Conservation (phyloP, 805 yeast genomes). For the Diddensiella transvaalensis region DNA sequence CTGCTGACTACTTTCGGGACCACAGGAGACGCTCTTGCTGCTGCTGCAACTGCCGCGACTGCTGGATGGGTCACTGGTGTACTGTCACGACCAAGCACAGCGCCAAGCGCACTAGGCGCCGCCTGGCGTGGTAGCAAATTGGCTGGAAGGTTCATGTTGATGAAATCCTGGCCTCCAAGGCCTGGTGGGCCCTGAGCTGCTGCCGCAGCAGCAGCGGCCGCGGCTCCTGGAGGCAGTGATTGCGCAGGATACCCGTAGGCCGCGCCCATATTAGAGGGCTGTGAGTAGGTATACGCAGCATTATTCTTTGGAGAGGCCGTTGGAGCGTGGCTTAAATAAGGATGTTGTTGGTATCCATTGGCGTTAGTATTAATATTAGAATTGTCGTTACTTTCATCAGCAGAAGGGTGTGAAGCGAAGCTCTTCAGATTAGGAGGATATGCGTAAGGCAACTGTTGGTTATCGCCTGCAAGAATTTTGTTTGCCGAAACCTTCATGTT, state of each 20-base stretch:
- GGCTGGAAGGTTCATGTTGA: constrained; percentile 9
- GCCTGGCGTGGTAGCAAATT: constrained; percentile 5
- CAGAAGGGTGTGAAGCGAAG: not conserved
- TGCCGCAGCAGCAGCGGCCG: not conserved
- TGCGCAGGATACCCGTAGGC: constrained; percentile 3
- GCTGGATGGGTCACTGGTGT: not conserved
- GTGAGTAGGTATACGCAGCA: not conserved
- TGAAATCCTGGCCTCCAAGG: constrained; percentile 4
- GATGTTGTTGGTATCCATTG: constrained; percentile 2
- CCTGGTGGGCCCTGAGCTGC: constrained; percentile 1
- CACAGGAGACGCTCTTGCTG: not conserved
- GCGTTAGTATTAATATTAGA: not conserved
- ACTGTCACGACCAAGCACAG: not conserved
- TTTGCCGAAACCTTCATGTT: not conserved
- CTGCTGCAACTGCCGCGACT: not conserved
- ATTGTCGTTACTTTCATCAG: constrained; percentile 1
- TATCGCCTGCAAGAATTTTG: not conserved
- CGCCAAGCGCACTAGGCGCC: not conserved
- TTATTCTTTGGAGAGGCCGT: constrained; percentile 1
- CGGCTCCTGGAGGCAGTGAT: constrained; percentile 2
- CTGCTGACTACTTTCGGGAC: not conserved
- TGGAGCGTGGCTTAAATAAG: not conserved
- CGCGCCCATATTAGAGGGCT: constrained; percentile 2
- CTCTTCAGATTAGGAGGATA: not conserved
- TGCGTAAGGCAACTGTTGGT: not conserved